These are phyloP conservation scores for Candida frijolesensis DNA, from an alignment of 1,139 yeast species.

Conservation along the genomic window DNA sequence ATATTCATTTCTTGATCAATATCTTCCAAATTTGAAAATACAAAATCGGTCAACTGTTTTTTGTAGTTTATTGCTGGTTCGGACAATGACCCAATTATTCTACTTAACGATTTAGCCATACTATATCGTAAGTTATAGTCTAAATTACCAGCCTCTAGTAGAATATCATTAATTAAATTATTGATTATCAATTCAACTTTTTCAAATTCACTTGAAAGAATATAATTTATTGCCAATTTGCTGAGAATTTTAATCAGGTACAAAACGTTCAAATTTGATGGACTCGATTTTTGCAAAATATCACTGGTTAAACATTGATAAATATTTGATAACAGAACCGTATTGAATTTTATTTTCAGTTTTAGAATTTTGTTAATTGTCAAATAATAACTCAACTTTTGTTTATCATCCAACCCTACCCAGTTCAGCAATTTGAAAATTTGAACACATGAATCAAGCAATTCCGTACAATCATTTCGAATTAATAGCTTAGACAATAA, in stretches of 20 bases:
- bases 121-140: conserved; percentile 39
- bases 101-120: conserved; percentile 39
- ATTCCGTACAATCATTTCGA: conserved; percentile 28
- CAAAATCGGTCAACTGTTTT: conserved; percentile 30
- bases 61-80: conserved; percentile 35
- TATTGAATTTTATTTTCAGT: conserved; percentile 15
- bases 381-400: conserved; percentile 40
- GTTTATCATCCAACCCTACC: conserved; percentile 18
- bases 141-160: conserved; percentile 25
- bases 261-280: conserved; percentile 27
- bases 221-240: conserved; percentile 27
- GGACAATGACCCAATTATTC: conserved; percentile 23
- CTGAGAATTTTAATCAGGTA: conserved; percentile 39
- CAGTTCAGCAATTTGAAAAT: conserved; percentile 15
- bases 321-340: conserved; percentile 16
- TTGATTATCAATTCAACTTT: conserved; percentile 30
- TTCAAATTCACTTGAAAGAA: conserved; percentile 19
- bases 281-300: conserved; percentile 10
- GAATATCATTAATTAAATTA: conserved; percentile 30
- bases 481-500: conserved; percentile 39
- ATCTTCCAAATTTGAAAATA: conserved; percentile 27
- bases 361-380: conserved; percentile 42
- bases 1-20: conserved; percentile 18
- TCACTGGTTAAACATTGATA: conserved; percentile 19
- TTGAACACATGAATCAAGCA: conserved; percentile 24